Conservation (phyloP, 768 basidiomycete genomes). For the Dioszegia hungarica region DNA sequence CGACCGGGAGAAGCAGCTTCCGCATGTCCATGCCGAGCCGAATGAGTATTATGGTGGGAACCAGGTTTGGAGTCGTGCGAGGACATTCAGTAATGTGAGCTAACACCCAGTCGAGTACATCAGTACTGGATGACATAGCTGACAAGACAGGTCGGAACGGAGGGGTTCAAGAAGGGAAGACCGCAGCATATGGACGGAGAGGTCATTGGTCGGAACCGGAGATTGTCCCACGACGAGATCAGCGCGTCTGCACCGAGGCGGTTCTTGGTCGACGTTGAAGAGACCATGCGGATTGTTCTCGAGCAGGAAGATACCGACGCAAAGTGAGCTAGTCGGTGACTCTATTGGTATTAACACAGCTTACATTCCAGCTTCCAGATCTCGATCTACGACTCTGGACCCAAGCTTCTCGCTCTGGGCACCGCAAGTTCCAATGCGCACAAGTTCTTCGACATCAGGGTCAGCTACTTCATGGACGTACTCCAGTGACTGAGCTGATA, state of each 20-base stretch:
- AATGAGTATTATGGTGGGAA: constrained; percentile 75
- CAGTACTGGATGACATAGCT: background rate
- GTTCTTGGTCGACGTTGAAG: constrained; percentile 95
- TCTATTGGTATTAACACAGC: background rate
- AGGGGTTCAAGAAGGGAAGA: constrained; percentile 67
- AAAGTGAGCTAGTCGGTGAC: constrained; percentile 52
- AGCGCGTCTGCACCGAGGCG: constrained; percentile 70
- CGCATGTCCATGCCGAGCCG: constrained; percentile 61
- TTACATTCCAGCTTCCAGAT: constrained; percentile 54
- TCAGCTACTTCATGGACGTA: constrained; percentile 46
- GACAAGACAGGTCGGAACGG: constrained; percentile 60
- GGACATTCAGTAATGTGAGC: constrained; percentile 84
- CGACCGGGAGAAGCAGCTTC: constrained; percentile 25
- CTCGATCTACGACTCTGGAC: constrained; percentile 90
- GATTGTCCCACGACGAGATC: constrained; percentile 88
- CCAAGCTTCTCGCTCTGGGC: constrained; percentile 90
- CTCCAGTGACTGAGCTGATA: constrained; percentile 11
- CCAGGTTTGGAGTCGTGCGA: constrained; percentile 71
- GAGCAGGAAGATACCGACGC: constrained; percentile 98
- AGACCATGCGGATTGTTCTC: constrained; percentile 90
- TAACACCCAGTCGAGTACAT: background rate
- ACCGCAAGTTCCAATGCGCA: constrained; percentile 97
- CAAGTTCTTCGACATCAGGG: constrained; percentile 94
- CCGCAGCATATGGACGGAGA: constrained; percentile 72
- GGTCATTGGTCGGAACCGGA: constrained; percentile 64